phyloP scores from a whole-genome alignment of 352 stramenopile species.

The Phytophthora sp. region DNA sequence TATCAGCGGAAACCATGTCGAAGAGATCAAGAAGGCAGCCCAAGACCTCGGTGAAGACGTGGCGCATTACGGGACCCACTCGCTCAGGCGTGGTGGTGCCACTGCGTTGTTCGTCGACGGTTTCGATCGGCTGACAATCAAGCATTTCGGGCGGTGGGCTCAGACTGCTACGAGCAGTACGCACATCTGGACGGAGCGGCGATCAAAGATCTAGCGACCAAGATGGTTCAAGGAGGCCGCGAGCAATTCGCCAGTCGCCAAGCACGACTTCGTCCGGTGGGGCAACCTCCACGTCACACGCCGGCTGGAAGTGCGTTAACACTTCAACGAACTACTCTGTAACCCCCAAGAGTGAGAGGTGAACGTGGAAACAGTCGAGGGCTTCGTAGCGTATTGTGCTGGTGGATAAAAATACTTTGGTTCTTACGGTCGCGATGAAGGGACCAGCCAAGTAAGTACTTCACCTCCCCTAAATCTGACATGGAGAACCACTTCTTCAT shows the following conservation, averaged over 20 bases:
- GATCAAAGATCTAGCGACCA: background rate
- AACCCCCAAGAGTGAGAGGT: background rate
- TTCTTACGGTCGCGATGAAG: too few relatives aligned
- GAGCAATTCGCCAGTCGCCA: background rate
- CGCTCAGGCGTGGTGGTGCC: conserved; percentile 20
- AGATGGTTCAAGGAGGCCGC: background rate
- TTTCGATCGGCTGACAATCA: conserved; percentile 21
- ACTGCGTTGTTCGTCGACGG: conserved; percentile 21
- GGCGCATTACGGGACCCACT: conserved; percentile 7
- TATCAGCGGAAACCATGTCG: background rate
- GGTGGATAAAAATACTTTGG: too few relatives aligned
- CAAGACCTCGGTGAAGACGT: background rate
- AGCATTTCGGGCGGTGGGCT: conserved; percentile 28
- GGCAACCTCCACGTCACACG: background rate
- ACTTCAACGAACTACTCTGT: background rate
- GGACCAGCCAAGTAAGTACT: too few relatives aligned
- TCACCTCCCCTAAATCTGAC: too few relatives aligned
- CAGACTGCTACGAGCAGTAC: conserved; percentile 23
- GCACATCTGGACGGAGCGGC: conserved; percentile 1
- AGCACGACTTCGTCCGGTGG: background rate
- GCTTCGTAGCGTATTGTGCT: too few relatives aligned
- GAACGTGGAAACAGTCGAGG: background rate
- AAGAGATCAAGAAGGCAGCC: conserved; percentile 9
- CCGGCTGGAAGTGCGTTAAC: background rate
- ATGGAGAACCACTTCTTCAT: too few relatives aligned